A percentile compares a stretch with the other conserved stretches of the same genome.
Conservation (phyloP, 805 yeast species). For the Schizosaccharomyces lindneri region DNA sequence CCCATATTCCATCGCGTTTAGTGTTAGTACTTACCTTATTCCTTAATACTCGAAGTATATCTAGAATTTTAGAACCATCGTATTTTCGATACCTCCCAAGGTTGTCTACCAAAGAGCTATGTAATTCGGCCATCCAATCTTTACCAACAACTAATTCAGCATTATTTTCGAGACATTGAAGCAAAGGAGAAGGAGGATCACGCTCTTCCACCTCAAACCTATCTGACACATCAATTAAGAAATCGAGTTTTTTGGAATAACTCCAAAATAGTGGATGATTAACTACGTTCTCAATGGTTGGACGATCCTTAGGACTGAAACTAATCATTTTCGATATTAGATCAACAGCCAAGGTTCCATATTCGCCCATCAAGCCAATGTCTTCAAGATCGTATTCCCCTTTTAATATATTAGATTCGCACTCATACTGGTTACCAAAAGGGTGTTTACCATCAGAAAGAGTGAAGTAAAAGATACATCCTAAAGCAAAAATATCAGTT, state of each 20-base stretch:
- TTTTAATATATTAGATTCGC: conserved; percentile 72
- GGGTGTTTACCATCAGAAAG: conserved; percentile 73
- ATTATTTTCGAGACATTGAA: conserved; percentile 28
- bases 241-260: conserved; percentile 46
- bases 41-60: conserved; percentile 64
- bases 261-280: conserved; percentile 83
- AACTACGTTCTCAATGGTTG: conserved; percentile 40
- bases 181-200: conserved; percentile 46
- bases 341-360: conserved; percentile 43
- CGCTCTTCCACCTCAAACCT: conserved; percentile 65
- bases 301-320: conserved; percentile 41
- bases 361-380: conserved; percentile 19
- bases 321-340: conserved; percentile 50
- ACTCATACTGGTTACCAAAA: conserved; percentile 68
- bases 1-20: not conserved
- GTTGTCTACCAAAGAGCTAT: conserved; percentile 48
- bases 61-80: conserved; percentile 53
- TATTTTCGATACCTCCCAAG: conserved; percentile 81
- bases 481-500: conserved; percentile 79
- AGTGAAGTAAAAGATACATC: conserved; percentile 79
- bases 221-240: conserved; percentile 68
- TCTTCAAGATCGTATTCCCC: conserved; percentile 29
- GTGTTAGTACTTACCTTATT: conserved; percentile 25
- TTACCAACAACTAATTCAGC: conserved; percentile 23
- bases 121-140: conserved; percentile 63